Evolutionary conservation across 1,284 basidiomycete genomes (phyloP), one percentile per base, ranked within the genome.

Genomic region (Xerocomus nothofagi): DNA sequence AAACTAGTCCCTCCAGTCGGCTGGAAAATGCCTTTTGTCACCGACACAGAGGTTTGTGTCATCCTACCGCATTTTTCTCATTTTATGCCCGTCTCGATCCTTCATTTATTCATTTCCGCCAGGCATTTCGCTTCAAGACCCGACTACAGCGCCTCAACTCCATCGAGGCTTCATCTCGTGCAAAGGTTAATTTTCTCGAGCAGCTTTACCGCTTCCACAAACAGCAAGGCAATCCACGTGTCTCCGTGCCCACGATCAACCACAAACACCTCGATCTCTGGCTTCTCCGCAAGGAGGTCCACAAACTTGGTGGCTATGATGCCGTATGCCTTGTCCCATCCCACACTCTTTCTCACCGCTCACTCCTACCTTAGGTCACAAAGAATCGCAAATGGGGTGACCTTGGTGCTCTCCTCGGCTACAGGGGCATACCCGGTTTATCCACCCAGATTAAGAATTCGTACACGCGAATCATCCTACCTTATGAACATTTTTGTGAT

Each of bases 11-110:
- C 97, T 50, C 97, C 97, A 2, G 76, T 81, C 52, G 91, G 84
- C 31, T 99, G 97, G 97, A 82, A 88, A 59, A 96, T 98, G 83
- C 93, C 95, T 14, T 99, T 98, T 69, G 87, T 91, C n/a, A 89
- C 95, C 38, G 88, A 98, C 67, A 93, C 93, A 27, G 89, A 94
- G 80, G 93, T 93, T 50, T 45, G 61, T 55, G 44, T 51, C 46
- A 33, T 54, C 36, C 18, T 43, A 36, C 57, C 57, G 53, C 54
- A 71, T 70, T 60, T 67, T 68, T 50, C 60, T 51, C 49, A 50
- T 56, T 55, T 59, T 59, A 52, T 41, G 10, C 3, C 37, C 51
- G 45, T 55, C 49, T 59, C 54, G 57, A 60, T 56, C 54, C 58
- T 54, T 54, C 55, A 57, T 64, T 50, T 55, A 54, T 62, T 53